These are phyloP conservation scores for Solanum medicagineum DNA, from an alignment of 257 asterid genomes.

Conservation along the genomic window DNA sequence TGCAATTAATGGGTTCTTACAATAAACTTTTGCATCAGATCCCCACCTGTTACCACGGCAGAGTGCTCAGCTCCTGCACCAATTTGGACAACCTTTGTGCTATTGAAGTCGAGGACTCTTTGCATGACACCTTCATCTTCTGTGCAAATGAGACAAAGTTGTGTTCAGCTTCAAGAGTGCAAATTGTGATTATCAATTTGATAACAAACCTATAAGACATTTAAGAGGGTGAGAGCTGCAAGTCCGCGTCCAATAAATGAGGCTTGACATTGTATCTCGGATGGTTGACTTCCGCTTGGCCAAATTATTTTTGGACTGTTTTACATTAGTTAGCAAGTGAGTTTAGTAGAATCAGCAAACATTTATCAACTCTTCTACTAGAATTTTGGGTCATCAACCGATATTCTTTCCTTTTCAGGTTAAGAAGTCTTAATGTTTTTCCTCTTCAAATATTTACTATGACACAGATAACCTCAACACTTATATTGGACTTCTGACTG, in stretches of 20 bases:
- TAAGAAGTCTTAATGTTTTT: background rate
- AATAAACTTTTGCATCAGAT: background rate
- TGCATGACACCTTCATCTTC: constrained; percentile 13
- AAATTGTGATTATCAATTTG: background rate
- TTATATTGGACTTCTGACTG: background rate
- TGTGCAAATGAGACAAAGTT: background rate
- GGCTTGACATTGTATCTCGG: background rate
- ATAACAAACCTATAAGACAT: background rate
- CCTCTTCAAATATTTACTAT: background rate
- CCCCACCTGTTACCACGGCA: constrained; percentile 60
- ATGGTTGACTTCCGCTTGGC: background rate
- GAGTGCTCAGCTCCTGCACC: constrained; percentile 95
- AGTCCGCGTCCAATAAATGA: background rate
- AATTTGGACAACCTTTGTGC: constrained; percentile 39
- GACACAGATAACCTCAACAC: background rate
- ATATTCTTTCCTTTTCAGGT: background rate
- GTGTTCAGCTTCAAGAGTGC: background rate
- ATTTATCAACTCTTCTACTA: background rate
- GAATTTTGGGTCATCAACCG: background rate
- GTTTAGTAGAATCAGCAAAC: background rate
- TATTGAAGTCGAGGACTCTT: constrained; percentile 15
- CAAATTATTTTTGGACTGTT: background rate
- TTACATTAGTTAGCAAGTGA: background rate
- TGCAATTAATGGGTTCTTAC: background rate
- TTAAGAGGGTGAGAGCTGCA: background rate